Percentiles rank a stretch among this genome's conserved stretches.
Evolutionary conservation across 108 stramenopile genomes (phyloP).

Genomic region (Mediolabrus comicus): DNA sequence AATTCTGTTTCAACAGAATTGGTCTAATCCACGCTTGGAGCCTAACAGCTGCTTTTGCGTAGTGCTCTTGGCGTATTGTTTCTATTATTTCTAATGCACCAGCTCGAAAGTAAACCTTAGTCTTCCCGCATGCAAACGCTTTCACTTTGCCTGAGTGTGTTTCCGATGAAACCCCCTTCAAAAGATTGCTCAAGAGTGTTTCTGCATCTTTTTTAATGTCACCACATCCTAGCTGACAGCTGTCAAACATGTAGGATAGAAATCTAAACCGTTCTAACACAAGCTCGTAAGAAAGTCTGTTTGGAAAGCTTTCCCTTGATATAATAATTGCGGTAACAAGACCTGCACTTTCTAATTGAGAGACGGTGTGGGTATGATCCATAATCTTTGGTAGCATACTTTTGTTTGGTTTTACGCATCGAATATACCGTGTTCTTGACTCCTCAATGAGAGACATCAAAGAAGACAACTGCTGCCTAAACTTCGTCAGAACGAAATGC

Average conservation of each 20-base stretch:
- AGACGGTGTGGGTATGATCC: constrained; percentile 72
- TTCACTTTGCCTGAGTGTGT: constrained; percentile 45
- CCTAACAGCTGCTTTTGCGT: constrained; percentile 49
- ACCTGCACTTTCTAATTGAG: constrained; percentile 92
- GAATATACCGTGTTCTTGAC: constrained; percentile 83
- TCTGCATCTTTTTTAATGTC: constrained; percentile 38
- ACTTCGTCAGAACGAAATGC: constrained; percentile 65
- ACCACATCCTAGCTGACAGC: constrained; percentile 28
- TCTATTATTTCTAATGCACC: constrained; percentile 84
- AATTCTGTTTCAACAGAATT: constrained; percentile 36
- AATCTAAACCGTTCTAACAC: constrained; percentile 72
- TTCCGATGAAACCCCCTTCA: constrained; percentile 31
- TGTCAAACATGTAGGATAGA: constrained; percentile 40
- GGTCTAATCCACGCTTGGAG: constrained; percentile 61
- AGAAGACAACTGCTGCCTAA: constrained; percentile 58
- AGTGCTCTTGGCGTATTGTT: constrained; percentile 59
- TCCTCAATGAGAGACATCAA: constrained; percentile 66
- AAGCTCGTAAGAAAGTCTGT: constrained; percentile 73
- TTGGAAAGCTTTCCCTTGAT: constrained; percentile 89
- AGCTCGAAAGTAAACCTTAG: constrained; percentile 81
- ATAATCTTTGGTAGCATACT: constrained; percentile 55
- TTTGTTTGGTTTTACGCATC: constrained; percentile 90
- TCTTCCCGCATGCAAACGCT: constrained; percentile 82
- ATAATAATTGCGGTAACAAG: constrained; percentile 90
- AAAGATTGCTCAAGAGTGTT: constrained; percentile 26